These are phyloP conservation scores for Purshia tridentata DNA, from an alignment of 306 rosid species.

Conservation along the genomic window DNA sequence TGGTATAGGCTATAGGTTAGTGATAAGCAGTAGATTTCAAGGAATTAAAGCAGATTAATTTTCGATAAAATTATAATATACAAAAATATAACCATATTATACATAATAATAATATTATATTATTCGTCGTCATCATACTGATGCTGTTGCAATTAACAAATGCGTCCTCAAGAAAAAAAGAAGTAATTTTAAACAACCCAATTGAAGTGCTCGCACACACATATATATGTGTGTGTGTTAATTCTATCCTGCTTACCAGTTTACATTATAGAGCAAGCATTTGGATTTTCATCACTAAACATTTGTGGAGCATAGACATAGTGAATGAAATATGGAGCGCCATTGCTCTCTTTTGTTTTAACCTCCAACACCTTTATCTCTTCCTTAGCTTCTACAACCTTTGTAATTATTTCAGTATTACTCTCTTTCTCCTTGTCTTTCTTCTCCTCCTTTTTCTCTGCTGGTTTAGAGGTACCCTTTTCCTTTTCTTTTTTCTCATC, in stretches of 20 bases:
- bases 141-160: too few species aligned
- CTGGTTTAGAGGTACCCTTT: slow-evolving; percentile 11
- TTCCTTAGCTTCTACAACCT: slow-evolving; percentile 27
- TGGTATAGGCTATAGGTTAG: too few species aligned
- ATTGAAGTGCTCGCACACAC: too few species aligned
- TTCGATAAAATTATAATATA: too few species aligned
- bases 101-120: too few species aligned
- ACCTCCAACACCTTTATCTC: slow-evolving; percentile 42
- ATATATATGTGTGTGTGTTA: too few species aligned
- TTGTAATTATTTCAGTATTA: slow-evolving; percentile 19
- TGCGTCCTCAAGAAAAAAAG: too few species aligned
- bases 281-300: slow-evolving; percentile 87
- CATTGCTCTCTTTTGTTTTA: slow-evolving; percentile 37
- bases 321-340: slow-evolving; percentile 76
- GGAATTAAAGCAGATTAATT: too few species aligned
- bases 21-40: too few species aligned
- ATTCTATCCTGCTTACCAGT: neutral
- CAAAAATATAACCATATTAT: too few species aligned
- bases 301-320: slow-evolving; percentile 69
- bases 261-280: slow-evolving; percentile 59
- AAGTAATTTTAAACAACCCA: too few species aligned
- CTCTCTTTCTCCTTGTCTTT: neutral
- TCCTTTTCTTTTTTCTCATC: slow-evolving; percentile 29
- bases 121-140: too few species aligned
- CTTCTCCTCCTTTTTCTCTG: slow-evolving; percentile 4